Percentiles rank a stretch among this genome's conserved stretches.
Evolutionary conservation across 345 rosid genomes (phyloP).

Genomic region (Lepidium aucheri): DNA sequence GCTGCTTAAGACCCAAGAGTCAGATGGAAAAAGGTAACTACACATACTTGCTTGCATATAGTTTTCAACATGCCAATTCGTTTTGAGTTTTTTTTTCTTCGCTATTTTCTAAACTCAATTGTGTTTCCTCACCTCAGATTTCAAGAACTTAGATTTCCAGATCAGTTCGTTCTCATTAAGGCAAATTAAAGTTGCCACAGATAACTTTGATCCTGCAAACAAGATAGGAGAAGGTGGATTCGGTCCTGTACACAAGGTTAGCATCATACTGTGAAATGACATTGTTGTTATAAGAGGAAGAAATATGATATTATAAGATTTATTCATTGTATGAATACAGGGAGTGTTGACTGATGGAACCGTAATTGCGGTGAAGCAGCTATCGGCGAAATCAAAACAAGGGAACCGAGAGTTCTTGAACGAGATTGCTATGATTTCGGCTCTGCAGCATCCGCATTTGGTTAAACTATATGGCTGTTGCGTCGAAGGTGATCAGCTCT

Average conservation of each 20-base stretch:
- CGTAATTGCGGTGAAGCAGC: slow-evolving; percentile 45
- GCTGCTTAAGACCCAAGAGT: slow-evolving; percentile 29
- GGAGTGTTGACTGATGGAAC: slow-evolving; percentile 45
- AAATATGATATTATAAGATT: background rate
- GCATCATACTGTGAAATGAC: background rate
- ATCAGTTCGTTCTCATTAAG: slow-evolving; percentile 39
- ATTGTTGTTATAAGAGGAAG: background rate
- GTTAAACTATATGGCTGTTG: slow-evolving; percentile 51
- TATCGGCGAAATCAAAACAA: slow-evolving; percentile 48
- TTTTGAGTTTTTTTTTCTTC: background rate
- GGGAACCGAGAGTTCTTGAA: slow-evolving; percentile 53
- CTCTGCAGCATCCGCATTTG: slow-evolving; percentile 52
- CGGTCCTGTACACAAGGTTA: slow-evolving; percentile 61
- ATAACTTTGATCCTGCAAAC: slow-evolving; percentile 41
- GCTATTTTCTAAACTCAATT: slow-evolving; percentile 1
- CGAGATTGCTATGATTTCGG: slow-evolving; percentile 56
- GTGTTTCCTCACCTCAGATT: slow-evolving; percentile 25
- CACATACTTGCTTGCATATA: background rate
- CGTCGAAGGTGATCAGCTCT: slow-evolving; percentile 45
- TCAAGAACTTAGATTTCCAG: slow-evolving; percentile 34
- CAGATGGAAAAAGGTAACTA: slow-evolving; percentile 31
- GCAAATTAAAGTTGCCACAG: slow-evolving; percentile 45
- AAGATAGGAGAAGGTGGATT: slow-evolving; percentile 74
- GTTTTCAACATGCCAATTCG: background rate
- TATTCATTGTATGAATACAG: slow-evolving; percentile 22